Evolutionary conservation across 2,329 filamentous ascomycete species (phyloP).

Genomic region (Rachicladosporium sp.): DNA sequence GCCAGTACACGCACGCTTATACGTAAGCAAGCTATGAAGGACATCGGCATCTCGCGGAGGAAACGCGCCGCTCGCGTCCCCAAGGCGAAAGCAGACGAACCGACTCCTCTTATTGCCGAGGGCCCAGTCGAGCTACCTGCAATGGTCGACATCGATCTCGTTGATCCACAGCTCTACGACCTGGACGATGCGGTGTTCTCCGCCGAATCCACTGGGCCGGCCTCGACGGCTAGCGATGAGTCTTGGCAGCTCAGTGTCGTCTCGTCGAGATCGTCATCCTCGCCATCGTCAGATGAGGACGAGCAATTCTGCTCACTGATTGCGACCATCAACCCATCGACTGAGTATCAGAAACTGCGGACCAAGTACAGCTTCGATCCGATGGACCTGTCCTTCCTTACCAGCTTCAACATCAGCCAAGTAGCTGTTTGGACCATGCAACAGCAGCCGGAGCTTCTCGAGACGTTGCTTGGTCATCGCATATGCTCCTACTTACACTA

Average conservation of each 20-base stretch:
- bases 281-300: slow-evolving; percentile 1
- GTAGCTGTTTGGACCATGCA: background rate
- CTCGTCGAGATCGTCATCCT: background rate
- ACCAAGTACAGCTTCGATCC: slow-evolving; percentile 14
- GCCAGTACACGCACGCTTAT: slow-evolving; percentile 18
- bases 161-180: background rate
- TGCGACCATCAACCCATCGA: background rate
- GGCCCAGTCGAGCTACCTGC: background rate
- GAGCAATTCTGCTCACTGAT: background rate
- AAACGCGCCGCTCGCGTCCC: slow-evolving; percentile 11
- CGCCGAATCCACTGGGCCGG: background rate
- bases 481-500: slow-evolving; percentile 15
- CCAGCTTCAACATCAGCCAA: slow-evolving; percentile 15
- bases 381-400: slow-evolving; percentile 13
- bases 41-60: slow-evolving; percentile 21
- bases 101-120: background rate
- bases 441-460: slow-evolving; percentile 1
- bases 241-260: too few species aligned
- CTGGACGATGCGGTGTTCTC: background rate
- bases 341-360: slow-evolving; percentile 3
- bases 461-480: slow-evolving; percentile 6
- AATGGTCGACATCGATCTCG: background rate
- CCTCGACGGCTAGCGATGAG: too few species aligned
- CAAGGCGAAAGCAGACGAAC: background rate
- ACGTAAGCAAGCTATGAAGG: slow-evolving; percentile 29